phyloP scores from a whole-genome alignment of 768 basidiomycete species.

The Russula earlei region DNA sequence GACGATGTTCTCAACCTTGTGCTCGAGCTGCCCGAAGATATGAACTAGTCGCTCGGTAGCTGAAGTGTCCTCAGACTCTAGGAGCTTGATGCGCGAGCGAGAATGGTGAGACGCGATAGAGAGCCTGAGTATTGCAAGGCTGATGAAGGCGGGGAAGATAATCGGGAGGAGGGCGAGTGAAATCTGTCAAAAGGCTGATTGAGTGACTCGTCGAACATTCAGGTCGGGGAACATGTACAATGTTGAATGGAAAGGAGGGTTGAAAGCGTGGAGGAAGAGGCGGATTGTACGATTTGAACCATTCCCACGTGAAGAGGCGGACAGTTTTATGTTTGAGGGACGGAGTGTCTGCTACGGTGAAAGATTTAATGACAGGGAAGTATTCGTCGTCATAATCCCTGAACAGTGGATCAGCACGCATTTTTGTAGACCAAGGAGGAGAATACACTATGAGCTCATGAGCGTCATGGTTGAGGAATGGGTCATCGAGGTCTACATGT shows the following conservation, averaged over 20 bases:
- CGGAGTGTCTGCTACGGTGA: constrained; percentile 5
- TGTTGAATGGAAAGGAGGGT: constrained; percentile 52
- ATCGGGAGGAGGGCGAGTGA: constrained; percentile 52
- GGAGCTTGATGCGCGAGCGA: constrained; percentile 49
- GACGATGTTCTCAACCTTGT: constrained; percentile 49
- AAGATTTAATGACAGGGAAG: constrained; percentile 16
- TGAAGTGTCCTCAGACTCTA: constrained; percentile 45
- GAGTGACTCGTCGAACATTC: neutral
- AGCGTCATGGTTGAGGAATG: constrained; percentile 44
- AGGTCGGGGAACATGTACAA: constrained; percentile 37
- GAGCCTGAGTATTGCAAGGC: constrained; percentile 47
- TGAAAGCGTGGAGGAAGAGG: constrained; percentile 11
- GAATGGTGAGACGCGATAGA: constrained; percentile 50
- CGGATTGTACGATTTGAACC: constrained; percentile 13
- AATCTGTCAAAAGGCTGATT: constrained; percentile 29
- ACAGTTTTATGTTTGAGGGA: constrained; percentile 2
- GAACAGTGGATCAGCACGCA: neutral
- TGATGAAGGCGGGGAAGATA: constrained; percentile 50
- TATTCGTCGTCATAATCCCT: constrained; percentile 17
- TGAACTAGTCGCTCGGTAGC: constrained; percentile 44
- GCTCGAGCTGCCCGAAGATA: constrained; percentile 49
- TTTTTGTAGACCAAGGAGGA: neutral
- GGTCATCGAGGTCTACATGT: constrained; percentile 58
- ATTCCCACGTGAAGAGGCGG: neutral
- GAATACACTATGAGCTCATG: constrained; percentile 58